phyloP scores from a whole-genome alignment of 202 grass and related monocot species.

The Digitaria exilis region DNA sequence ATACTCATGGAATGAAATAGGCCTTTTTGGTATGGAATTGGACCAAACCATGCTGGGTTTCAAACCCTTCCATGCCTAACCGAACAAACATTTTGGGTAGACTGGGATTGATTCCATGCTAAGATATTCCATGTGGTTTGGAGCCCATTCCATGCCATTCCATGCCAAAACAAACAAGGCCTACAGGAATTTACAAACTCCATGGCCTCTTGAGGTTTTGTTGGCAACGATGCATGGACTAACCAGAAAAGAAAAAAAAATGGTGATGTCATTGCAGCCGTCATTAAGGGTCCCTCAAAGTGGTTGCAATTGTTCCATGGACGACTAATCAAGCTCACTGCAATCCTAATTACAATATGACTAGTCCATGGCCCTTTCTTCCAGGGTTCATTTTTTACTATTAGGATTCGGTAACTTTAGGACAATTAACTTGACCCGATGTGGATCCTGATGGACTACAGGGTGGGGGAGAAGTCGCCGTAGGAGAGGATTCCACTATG shows the following conservation, averaged over 20 bases:
- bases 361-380: background rate
- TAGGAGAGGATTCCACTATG: background rate
- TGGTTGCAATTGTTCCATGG: background rate
- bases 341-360: background rate
- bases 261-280: background rate
- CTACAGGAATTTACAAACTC: too few relatives aligned
- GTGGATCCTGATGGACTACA: background rate
- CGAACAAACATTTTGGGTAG: too few relatives aligned
- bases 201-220: too few relatives aligned
- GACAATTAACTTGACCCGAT: background rate
- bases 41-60: too few relatives aligned
- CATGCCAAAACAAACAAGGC: too few relatives aligned
- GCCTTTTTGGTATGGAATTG: too few relatives aligned
- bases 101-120: too few relatives aligned
- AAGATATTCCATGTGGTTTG: too few relatives aligned
- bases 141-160: too few relatives aligned
- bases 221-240: background rate
- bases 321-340: background rate
- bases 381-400: constrained; percentile 8
- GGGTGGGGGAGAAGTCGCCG: background rate
- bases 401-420: background rate
- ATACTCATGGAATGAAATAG: too few relatives aligned
- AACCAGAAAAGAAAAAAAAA: background rate
- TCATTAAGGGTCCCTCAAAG: background rate
- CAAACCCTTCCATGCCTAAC: too few relatives aligned